These are phyloP conservation scores for Fraxinus xanthoxyloides DNA, from an alignment of 305 asterid species.

Conservation along the genomic window DNA sequence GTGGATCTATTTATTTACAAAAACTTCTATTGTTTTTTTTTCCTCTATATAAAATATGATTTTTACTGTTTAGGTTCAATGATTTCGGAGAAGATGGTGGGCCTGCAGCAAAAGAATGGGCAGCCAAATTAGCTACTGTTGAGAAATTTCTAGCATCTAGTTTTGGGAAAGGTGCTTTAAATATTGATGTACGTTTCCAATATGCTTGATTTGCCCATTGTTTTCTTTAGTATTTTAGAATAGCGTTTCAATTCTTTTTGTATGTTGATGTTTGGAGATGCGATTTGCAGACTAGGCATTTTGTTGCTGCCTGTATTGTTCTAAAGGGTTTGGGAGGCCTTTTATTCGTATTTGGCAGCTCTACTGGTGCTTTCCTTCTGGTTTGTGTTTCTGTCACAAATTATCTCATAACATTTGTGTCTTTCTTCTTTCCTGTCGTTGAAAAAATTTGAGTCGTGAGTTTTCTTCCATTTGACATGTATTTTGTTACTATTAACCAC, in stretches of 20 bases:
- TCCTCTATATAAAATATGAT: not conserved
- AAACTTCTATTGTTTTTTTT: not conserved
- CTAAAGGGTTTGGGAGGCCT: constrained; percentile 87
- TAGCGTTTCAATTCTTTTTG: not conserved
- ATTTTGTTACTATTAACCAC: not conserved
- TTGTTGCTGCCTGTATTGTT: constrained; percentile 58
- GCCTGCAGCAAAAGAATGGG: constrained; percentile 73
- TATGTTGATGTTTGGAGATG: constrained; percentile 13
- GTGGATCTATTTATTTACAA: not conserved
- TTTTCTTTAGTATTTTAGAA: not conserved
- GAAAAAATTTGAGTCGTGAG: not conserved
- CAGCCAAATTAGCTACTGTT: constrained; percentile 61
- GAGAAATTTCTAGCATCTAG: constrained; percentile 44
- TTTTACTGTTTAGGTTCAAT: constrained; percentile 52
- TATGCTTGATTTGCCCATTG: not conserved
- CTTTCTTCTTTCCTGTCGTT: not conserved
- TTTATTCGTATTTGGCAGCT: constrained; percentile 77
- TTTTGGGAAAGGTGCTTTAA: constrained; percentile 45
- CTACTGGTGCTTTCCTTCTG: constrained; percentile 72
- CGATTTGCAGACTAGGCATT: constrained; percentile 56
- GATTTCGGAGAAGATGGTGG: constrained; percentile 93
- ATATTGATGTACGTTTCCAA: constrained; percentile 51
- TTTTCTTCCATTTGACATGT: not conserved
- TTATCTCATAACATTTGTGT: not conserved
- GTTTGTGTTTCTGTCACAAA: constrained; percentile 35